phyloP scores from a whole-genome alignment of 768 basidiomycete species.

The Rhodocollybia butyracea region DNA sequence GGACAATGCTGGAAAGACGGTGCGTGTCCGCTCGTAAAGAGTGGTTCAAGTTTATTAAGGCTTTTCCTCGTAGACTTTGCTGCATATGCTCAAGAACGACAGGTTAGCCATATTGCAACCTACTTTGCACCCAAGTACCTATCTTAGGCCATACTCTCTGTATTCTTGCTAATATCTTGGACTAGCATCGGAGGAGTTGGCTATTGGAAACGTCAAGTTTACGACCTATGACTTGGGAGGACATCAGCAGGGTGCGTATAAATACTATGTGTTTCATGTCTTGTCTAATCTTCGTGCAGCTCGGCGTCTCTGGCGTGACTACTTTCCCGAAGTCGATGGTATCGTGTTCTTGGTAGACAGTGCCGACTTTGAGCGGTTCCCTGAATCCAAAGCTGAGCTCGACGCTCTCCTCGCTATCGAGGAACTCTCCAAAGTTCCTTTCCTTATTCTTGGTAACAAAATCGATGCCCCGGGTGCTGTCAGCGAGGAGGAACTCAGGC shows the following conservation, averaged over 20 bases:
- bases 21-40: conserved; percentile 32
- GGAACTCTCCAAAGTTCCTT: conserved; percentile 92
- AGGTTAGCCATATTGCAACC: conserved; percentile 96
- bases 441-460: conserved; percentile 98
- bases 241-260: conserved; percentile 75
- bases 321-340: conserved; percentile 99
- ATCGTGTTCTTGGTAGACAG: conserved; percentile 98
- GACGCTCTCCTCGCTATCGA: conserved; percentile 96
- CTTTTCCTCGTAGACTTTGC: conserved; percentile 62
- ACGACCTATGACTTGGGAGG: conserved; percentile 98
- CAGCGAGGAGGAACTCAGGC: conserved; percentile 94
- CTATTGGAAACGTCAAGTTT: conserved; percentile 98
- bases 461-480: conserved; percentile 98
- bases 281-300: conserved; percentile 40
- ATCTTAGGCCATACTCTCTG: background rate
- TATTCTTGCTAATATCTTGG: conserved; percentile 9
- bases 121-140: conserved; percentile 87
- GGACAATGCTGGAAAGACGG: conserved; percentile 99
- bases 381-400: conserved; percentile 95
- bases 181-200: conserved; percentile 95
- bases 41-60: background rate
- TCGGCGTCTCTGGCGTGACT: conserved; percentile 98
- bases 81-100: conserved; percentile 99
- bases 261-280: background rate
- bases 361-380: conserved; percentile 94